Evolutionary conservation across 441 rosid genomes (phyloP).

Genomic region (Eutrema salsugineum): DNA sequence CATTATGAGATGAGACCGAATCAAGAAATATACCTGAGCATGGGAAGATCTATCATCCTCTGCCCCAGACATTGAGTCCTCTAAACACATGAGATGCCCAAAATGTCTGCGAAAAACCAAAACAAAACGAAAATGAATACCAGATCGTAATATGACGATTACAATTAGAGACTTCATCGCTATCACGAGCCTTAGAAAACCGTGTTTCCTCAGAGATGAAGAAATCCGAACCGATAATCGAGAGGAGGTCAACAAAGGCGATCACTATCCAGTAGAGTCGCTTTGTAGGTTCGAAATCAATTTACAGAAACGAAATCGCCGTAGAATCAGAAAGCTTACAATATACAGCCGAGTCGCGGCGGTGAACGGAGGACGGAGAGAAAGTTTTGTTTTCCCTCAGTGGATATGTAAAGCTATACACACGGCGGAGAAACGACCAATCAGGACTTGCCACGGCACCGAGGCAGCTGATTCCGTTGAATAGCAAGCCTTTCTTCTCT

Average conservation of each 20-base stretch:
- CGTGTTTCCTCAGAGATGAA: neutral
- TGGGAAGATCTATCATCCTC: constrained; percentile 15
- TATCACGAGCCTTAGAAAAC: neutral
- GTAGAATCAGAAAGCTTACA: constrained; percentile 19
- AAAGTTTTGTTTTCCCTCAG: neutral
- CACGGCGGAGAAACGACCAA: neutral
- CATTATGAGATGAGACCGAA: neutral
- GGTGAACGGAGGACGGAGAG: constrained; percentile 11
- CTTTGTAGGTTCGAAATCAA: neutral
- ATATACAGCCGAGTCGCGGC: constrained; percentile 3
- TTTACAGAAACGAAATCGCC: neutral
- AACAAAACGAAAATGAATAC: neutral
- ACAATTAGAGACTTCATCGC: neutral
- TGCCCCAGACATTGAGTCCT: constrained; percentile 28
- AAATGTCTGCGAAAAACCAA: neutral
- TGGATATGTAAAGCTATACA: neutral
- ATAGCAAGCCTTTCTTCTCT: constrained; percentile 10
- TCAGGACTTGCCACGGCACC: neutral
- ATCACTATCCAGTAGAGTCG: neutral
- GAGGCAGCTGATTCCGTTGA: neutral
- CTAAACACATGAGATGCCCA: neutral
- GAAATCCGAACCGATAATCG: neutral
- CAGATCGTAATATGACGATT: neutral
- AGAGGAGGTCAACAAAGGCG: neutral
- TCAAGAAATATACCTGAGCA: constrained; percentile 7